Conservation (phyloP, 306 rosid genomes). For the Acacia melanoxylon region DNA sequence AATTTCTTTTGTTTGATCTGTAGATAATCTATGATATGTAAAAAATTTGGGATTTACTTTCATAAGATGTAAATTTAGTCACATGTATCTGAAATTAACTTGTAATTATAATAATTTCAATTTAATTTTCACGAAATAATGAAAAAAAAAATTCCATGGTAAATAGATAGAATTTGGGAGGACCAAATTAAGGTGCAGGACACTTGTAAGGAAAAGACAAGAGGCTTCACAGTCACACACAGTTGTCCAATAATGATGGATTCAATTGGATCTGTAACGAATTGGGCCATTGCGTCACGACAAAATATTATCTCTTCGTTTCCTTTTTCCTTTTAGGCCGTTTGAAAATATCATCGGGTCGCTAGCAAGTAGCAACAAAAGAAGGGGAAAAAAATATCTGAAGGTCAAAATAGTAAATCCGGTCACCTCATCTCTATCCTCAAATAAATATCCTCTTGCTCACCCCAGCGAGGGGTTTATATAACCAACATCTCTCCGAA, state of each 20-base stretch:
- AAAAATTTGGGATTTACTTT: not conserved
- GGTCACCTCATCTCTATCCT: slow-evolving; percentile 20
- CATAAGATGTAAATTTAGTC: not conserved
- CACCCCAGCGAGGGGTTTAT: not conserved
- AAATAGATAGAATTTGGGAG: not conserved
- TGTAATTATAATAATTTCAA: too few species aligned
- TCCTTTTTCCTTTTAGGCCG: not conserved
- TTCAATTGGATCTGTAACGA: not conserved
- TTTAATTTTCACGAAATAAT: not conserved
- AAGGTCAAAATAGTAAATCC: slow-evolving; percentile 20
- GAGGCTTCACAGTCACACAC: not conserved
- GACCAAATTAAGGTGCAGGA: not conserved
- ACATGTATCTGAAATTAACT: not conserved
- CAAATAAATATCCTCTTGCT: slow-evolving; percentile 25
- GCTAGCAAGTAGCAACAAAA: too few species aligned
- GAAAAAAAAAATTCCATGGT: not conserved
- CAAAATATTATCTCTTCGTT: not conserved
- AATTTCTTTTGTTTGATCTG: not conserved
- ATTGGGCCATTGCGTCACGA: not conserved
- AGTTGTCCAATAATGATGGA: not conserved
- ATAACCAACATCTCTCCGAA: not conserved
- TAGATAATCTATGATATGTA: too few species aligned
- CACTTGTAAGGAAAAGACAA: not conserved
- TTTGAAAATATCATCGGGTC: not conserved
- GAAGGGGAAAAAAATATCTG: not conserved